These are phyloP conservation scores for Camellia japonica DNA, from an alignment of 148 eudicot species.

Conservation along the genomic window DNA sequence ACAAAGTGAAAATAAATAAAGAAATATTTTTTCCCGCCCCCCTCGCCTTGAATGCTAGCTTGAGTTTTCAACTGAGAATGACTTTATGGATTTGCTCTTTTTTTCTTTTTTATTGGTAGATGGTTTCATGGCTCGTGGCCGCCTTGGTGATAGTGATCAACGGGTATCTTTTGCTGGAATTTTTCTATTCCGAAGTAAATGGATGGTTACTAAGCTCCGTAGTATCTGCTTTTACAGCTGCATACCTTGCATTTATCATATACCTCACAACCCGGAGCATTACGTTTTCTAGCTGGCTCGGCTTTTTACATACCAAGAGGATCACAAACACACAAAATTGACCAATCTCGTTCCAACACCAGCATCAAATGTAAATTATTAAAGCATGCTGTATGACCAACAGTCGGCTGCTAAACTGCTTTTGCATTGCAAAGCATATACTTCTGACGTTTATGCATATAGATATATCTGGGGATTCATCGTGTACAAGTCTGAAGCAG, in stretches of 20 bases:
- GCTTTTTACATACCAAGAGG: constrained; percentile 7
- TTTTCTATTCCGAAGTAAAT: constrained; percentile 39
- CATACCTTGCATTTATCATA: constrained; percentile 42
- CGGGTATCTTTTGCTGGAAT: constrained; percentile 58
- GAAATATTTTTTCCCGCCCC: not conserved
- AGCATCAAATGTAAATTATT: not conserved
- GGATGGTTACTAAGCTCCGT: constrained; percentile 31
- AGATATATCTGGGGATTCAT: not conserved
- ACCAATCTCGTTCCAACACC: not conserved
- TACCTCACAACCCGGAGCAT: constrained; percentile 43
- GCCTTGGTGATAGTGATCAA: constrained; percentile 55
- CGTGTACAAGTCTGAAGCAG: not conserved
- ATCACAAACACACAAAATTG: constrained; percentile 10
- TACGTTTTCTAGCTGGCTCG: constrained; percentile 25
- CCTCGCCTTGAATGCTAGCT: not conserved
- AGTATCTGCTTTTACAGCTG: constrained; percentile 33
- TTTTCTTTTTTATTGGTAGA: constrained; percentile 18
- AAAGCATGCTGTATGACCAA: not conserved
- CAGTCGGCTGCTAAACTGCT: not conserved
- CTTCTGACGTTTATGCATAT: not conserved
- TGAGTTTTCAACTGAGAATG: not conserved
- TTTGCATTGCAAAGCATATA: not conserved
- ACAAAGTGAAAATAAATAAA: not conserved
- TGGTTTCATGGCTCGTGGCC: constrained; percentile 57
- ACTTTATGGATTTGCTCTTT: not conserved